Base-by-base conservation (phyloP, 352 stramenopile species). In the Phytopythium montanum region DNA sequence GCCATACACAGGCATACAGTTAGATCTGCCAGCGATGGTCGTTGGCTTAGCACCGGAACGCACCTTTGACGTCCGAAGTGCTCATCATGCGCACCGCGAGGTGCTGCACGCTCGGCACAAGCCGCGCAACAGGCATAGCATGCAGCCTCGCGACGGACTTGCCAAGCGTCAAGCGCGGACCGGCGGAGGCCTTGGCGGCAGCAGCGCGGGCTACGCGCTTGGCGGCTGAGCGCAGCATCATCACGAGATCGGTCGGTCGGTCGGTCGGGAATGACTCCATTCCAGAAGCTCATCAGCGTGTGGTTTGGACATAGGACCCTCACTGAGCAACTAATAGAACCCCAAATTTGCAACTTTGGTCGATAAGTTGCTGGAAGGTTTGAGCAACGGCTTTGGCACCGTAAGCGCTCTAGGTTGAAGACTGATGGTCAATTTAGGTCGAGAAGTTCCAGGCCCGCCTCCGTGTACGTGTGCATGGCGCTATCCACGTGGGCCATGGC, bases 201-300 rank as follows among this genome's bases (percentile, higher is more conserved):
- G 41, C 41, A 41, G 58, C 65, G 57, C 72, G 72, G 64, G 64
- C 68, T 39, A 85, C 56, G 31, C 68, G 75, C 60, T 85, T 69
- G 44, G 70, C 68, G 34, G 70, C 59, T 13, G 80, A 64, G 60
- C 74, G 75, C 68, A 90, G 78, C 77, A 86, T 87, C 25, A n/a
- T 5, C 13, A 42, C 36, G 9, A 25, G 42, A 28, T 52, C 45
- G 45, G 26, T 36, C 45, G 13, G 21, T 49, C 42, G 42, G 42
- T 49, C 42, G 44, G 23, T 31, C 44, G 44, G 45, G 31, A 52
- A 52, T 52, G 51, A 59, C 70, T 23, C 39, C 28, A n/a, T 42
- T 55, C 50, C 29, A 42, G 50, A 55, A 55, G 33, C 19, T 42
- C 18, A 33, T 38, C 33, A 8, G 16, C 5, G 36, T 46, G 34